Conservation (phyloP, 1,284 basidiomycete genomes). For the Porogramme epimiltina region DNA sequence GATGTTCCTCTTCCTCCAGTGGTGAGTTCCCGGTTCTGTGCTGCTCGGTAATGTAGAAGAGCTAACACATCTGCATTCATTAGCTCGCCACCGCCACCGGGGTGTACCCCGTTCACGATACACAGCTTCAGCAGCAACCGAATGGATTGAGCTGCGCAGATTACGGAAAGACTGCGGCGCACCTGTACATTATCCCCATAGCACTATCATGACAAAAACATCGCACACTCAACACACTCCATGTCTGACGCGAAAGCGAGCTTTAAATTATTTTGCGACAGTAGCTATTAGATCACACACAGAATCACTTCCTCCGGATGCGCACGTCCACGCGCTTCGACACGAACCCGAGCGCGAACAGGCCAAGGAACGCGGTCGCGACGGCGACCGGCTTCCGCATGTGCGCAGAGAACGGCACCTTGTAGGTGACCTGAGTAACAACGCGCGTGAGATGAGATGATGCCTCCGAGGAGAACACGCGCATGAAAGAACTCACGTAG, state of each 20-base stretch:
- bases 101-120: constrained; percentile 48
- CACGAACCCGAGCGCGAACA: constrained; percentile 65
- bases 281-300: constrained; percentile 4
- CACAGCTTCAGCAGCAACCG: constrained; percentile 41
- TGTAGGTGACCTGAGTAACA: constrained; percentile 76
- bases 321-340: constrained; percentile 68
- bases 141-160: not conserved
- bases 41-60: no score
- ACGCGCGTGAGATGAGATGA: not conserved
- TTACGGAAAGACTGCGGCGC: not conserved
- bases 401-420: constrained; percentile 73
- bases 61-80: no score
- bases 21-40: constrained; percentile 39
- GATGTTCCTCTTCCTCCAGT: constrained; percentile 49
- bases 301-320: constrained; percentile 50
- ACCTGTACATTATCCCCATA: constrained; percentile 12
- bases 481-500: constrained; percentile 56
- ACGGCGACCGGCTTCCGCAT: constrained; percentile 84
- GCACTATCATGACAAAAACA: constrained; percentile 18
- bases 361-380: constrained; percentile 61
- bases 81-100: constrained; percentile 25
- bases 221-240: not conserved
- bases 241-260: not conserved
- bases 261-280: constrained; percentile 18
- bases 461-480: no score